These are phyloP conservation scores for Yamadazyma endophytica DNA, from an alignment of 805 yeast species.

Conservation along the genomic window DNA sequence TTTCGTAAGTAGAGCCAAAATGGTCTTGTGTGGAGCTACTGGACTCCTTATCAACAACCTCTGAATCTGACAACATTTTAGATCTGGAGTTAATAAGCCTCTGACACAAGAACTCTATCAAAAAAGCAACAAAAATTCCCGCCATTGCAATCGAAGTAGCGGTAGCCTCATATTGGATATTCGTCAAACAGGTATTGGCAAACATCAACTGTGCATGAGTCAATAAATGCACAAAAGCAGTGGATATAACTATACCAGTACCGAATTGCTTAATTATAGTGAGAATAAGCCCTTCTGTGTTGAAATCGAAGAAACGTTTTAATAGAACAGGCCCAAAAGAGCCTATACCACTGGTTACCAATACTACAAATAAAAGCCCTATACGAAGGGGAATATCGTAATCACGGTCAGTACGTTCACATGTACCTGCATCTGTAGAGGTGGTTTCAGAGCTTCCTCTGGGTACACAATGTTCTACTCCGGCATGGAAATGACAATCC, in stretches of 20 bases:
- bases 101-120: conserved; percentile 17
- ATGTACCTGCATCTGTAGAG: conserved; percentile 7
- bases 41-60: not conserved
- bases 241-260: conserved; percentile 27
- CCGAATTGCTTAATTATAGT: conserved; percentile 21
- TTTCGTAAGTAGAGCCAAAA: not conserved
- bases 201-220: conserved; percentile 26
- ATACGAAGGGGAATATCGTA: conserved; percentile 23
- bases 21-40: not conserved
- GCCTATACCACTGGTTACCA: conserved; percentile 30
- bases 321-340: conserved; percentile 28
- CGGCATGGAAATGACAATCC: conserved; percentile 30
- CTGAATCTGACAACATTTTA: not conserved
- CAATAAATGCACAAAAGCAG: conserved; percentile 28
- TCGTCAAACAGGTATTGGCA: conserved; percentile 18
- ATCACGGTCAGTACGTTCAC: conserved; percentile 23
- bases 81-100: conserved; percentile 9
- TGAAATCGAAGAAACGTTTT: conserved; percentile 14
- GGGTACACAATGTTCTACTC: conserved; percentile 26
- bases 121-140: conserved; percentile 21
- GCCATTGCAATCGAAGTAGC: conserved; percentile 26
- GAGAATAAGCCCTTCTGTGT: conserved; percentile 11
- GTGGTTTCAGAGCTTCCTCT: conserved; percentile 7
- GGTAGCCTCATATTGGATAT: conserved; percentile 21
- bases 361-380: conserved; percentile 30